Evolutionary conservation across 805 yeast genomes (phyloP).

Genomic region (Hanseniaspora taiwanica): DNA sequence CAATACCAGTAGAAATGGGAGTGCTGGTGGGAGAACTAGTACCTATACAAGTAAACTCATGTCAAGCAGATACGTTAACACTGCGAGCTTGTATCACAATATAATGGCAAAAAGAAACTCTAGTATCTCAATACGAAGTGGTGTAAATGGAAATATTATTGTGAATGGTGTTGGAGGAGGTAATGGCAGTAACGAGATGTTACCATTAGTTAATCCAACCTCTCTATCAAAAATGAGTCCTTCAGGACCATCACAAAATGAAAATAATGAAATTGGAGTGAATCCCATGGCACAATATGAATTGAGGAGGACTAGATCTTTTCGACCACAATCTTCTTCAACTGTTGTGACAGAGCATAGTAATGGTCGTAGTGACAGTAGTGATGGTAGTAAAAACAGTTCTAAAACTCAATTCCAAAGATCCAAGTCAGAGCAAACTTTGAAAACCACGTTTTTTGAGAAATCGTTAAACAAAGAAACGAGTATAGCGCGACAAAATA

Average conservation of each 20-base stretch:
- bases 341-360: slow-evolving; percentile 3
- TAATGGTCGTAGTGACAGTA: neutral
- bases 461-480: neutral
- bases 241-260: too few species aligned
- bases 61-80: neutral
- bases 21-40: neutral
- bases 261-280: too few species aligned
- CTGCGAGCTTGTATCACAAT: neutral
- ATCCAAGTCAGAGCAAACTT: neutral
- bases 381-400: neutral
- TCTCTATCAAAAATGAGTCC: too few species aligned
- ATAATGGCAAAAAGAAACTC: neutral
- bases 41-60: neutral
- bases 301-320: slow-evolving; percentile 8
- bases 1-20: neutral
- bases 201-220: too few species aligned
- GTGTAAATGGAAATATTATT: neutral
- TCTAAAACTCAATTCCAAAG: slow-evolving; percentile 2
- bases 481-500: neutral
- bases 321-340: slow-evolving; percentile 10
- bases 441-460: neutral
- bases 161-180: neutral
- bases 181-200: neutral
- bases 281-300: slow-evolving; percentile 14
- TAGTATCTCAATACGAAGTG: neutral